Conservation (phyloP, 176 grass and related monocot genomes). For the Paspalum vaginatum region DNA sequence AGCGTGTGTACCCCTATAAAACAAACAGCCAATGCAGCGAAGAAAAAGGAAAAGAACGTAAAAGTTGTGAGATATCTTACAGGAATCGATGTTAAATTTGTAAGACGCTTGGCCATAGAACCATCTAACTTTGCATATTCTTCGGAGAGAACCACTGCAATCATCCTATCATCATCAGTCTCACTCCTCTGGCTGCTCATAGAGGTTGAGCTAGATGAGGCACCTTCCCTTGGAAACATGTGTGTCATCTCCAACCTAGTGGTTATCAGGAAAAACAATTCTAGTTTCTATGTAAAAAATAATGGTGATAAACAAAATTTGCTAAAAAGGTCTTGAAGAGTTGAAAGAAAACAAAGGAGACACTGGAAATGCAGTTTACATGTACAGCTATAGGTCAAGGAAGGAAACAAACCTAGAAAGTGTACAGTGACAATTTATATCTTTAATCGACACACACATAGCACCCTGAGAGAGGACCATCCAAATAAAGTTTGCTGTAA, state of each 20-base stretch:
- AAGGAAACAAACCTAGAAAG: conserved; percentile 23
- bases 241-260: conserved; percentile 58
- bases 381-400: not conserved
- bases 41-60: conserved; percentile 22
- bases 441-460: not conserved
- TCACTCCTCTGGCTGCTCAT: conserved; percentile 62
- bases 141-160: conserved; percentile 94
- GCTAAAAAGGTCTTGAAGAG: not conserved
- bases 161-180: conserved; percentile 88
- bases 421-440: not conserved
- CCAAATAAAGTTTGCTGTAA: not conserved
- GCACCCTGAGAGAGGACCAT: not conserved
- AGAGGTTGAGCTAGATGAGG: conserved; percentile 77
- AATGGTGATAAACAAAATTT: not conserved
- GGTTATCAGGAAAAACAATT: not conserved
- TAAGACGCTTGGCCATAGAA: conserved; percentile 85
- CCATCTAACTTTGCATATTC: conserved; percentile 94
- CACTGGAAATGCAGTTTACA: conserved; percentile 1
- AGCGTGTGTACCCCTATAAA: not conserved
- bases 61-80: conserved; percentile 52
- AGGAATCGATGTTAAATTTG: conserved; percentile 84
- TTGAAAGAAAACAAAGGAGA: not conserved
- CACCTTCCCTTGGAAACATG: conserved; percentile 56
- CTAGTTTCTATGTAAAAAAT: not conserved
- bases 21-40: not conserved